Conservation (phyloP, 352 stramenopile species). For the Globisporangium polare region DNA sequence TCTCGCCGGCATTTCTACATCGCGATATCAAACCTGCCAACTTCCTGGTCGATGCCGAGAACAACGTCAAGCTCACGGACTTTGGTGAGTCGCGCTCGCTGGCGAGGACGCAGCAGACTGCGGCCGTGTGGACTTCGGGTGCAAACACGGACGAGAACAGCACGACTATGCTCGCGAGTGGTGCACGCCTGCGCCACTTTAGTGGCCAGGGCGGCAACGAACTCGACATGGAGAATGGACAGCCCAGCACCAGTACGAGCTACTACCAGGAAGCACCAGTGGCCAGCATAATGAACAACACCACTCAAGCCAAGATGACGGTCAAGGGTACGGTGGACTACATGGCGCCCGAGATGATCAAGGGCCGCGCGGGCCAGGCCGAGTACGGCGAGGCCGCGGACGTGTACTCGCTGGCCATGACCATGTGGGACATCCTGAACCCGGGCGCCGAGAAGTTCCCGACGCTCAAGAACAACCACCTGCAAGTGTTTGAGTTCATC, state of each 20-base stretch:
- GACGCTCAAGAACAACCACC: conserved; percentile 13
- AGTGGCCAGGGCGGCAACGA: not conserved
- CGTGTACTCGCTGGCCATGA: conserved; percentile 46
- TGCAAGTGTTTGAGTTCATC: conserved; percentile 29
- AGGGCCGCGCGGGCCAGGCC: conserved; percentile 18
- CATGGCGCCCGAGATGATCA: conserved; percentile 61
- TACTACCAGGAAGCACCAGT: not conserved
- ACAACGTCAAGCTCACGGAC: conserved; percentile 35
- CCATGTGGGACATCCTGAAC: conserved; percentile 51
- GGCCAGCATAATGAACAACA: not conserved
- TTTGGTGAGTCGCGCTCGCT: conserved; percentile 36
- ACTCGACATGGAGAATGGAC: not conserved
- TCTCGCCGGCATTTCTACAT: conserved; percentile 65
- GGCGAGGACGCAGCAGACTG: conserved; percentile 9
- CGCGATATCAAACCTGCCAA: conserved; percentile 77
- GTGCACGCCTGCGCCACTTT: not conserved
- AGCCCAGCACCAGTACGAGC: not conserved
- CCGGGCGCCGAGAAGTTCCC: conserved; percentile 26
- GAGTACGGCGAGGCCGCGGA: conserved; percentile 42
- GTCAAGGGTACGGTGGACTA: conserved; percentile 40
- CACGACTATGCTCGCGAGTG: not conserved
- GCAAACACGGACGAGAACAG: not conserved
- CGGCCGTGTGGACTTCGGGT: conserved; percentile 10
- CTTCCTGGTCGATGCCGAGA: conserved; percentile 61
- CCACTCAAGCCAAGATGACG: conserved; percentile 2